Conservation (phyloP, 2,329 filamentous ascomycete species). For the Pestalotiopsis sp. region DNA sequence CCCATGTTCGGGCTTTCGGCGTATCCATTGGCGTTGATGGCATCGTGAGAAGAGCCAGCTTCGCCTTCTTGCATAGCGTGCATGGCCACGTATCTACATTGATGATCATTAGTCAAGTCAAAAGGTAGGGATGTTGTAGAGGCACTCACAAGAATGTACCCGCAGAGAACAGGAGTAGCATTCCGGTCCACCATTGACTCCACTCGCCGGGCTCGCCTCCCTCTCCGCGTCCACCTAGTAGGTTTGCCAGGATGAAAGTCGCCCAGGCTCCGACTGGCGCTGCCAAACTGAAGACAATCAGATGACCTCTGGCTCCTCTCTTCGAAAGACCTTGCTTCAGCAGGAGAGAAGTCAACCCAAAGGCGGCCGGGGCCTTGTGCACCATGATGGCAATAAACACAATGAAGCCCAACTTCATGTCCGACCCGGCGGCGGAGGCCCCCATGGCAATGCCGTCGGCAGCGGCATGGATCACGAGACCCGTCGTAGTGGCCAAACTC, state of each 20-base stretch:
- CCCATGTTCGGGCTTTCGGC: conserved; percentile 46
- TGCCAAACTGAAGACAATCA: conserved; percentile 89
- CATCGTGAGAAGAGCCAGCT: conserved; percentile 52
- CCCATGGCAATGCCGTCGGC: conserved; percentile 96
- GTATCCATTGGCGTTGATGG: conserved; percentile 56
- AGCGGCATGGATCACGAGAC: conserved; percentile 92
- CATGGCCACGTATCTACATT: conserved; percentile 87
- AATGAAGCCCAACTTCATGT: conserved; percentile 80
- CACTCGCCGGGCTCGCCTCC: conserved; percentile 50
- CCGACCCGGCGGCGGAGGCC: conserved; percentile 77
- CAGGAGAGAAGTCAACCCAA: conserved; percentile 87
- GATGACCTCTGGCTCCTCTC: conserved; percentile 78
- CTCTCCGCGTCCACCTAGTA: conserved; percentile 65
- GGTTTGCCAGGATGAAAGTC: conserved; percentile 79
- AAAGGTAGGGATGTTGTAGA: conserved; percentile 5
- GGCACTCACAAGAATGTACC: conserved; percentile 87
- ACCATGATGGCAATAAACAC: conserved; percentile 97
- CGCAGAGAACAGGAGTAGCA: conserved; percentile 90
- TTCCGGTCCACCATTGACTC: conserved; percentile 86
- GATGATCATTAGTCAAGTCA: not conserved
- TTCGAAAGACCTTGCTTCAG: conserved; percentile 91
- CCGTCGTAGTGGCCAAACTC: conserved; percentile 82
- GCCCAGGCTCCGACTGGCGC: conserved; percentile 83
- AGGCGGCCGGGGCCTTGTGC: conserved; percentile 94
- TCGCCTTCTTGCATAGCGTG: conserved; percentile 90